phyloP scores from a whole-genome alignment of 140 eudicot genomes.

The Senecio squalidus region DNA sequence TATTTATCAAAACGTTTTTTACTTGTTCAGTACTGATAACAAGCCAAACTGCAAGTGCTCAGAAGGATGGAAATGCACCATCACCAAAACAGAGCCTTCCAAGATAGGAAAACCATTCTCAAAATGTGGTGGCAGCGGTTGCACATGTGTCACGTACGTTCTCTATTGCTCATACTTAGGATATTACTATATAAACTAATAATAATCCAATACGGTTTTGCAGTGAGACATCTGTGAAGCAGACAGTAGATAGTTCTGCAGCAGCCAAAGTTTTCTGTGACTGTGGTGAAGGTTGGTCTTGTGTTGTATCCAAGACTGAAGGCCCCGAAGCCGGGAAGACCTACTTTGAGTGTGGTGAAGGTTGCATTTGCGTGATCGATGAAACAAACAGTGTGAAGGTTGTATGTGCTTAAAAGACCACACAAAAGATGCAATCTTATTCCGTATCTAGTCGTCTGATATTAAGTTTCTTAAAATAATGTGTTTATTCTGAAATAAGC shows the following conservation, averaged over 20 bases:
- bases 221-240: slow-evolving; percentile 21
- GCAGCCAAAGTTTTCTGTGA: slow-evolving; percentile 32
- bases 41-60: slow-evolving; percentile 34
- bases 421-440: not conserved
- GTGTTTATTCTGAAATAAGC: slow-evolving; percentile 15
- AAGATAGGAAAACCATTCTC: slow-evolving; percentile 29
- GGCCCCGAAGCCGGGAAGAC: slow-evolving; percentile 39
- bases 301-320: slow-evolving; percentile 30
- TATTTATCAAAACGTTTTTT: not conserved
- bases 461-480: not conserved
- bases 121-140: slow-evolving; percentile 25
- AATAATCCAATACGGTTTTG: slow-evolving; percentile 6
- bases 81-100: slow-evolving; percentile 32
- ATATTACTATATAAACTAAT: not conserved
- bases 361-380: slow-evolving; percentile 38
- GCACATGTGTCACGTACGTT: slow-evolving; percentile 34
- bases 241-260: slow-evolving; percentile 20
- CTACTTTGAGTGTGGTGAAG: slow-evolving; percentile 43
- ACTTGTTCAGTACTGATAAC: slow-evolving; percentile 20
- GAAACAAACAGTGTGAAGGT: slow-evolving; percentile 33
- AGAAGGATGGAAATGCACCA: slow-evolving; percentile 38
- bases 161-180: not conserved
- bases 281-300: slow-evolving; percentile 38
- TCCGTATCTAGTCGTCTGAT: not conserved
- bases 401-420: slow-evolving; percentile 24